A percentile compares a stretch with the other conserved stretches of the same genome.
These are phyloP conservation scores for Polyplosphaeria fusca DNA, from an alignment of 495 filamentous ascomycete species.

Conservation along the genomic window DNA sequence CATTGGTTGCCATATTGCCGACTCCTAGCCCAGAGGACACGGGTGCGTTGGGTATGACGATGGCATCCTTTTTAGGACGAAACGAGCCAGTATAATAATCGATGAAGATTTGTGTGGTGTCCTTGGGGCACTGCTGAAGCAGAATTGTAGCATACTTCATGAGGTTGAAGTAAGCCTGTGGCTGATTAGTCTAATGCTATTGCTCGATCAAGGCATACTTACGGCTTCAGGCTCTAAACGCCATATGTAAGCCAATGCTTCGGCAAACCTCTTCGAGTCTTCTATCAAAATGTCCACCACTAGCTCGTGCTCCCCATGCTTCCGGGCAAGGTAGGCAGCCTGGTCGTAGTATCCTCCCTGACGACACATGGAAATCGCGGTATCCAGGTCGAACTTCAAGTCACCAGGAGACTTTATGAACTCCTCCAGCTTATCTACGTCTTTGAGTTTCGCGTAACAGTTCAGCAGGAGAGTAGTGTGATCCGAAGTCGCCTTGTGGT, in stretches of 20 bases:
- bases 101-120: constrained; percentile 81
- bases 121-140: constrained; percentile 73
- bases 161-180: constrained; percentile 78
- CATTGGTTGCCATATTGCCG: constrained; percentile 53
- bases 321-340: constrained; percentile 90
- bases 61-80: constrained; percentile 62
- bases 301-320: constrained; percentile 88
- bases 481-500: constrained; percentile 89
- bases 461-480: constrained; percentile 93
- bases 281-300: constrained; percentile 95
- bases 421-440: constrained; percentile 88
- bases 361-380: constrained; percentile 94
- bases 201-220: constrained; percentile 33
- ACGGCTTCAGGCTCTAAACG: constrained; percentile 78
- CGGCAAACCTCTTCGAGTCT: constrained; percentile 81
- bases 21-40: constrained; percentile 51
- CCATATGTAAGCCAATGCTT: constrained; percentile 89
- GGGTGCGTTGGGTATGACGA: constrained; percentile 51
- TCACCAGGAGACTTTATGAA: constrained; percentile 96
- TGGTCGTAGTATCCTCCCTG: constrained; percentile 98
- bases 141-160: constrained; percentile 95
- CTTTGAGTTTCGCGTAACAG: constrained; percentile 96
- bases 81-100: constrained; percentile 89
- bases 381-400: constrained; percentile 94
- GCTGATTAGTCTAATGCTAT: constrained; percentile 31